Conservation (phyloP, 345 rosid species). For the Ailanthus altissimus region DNA sequence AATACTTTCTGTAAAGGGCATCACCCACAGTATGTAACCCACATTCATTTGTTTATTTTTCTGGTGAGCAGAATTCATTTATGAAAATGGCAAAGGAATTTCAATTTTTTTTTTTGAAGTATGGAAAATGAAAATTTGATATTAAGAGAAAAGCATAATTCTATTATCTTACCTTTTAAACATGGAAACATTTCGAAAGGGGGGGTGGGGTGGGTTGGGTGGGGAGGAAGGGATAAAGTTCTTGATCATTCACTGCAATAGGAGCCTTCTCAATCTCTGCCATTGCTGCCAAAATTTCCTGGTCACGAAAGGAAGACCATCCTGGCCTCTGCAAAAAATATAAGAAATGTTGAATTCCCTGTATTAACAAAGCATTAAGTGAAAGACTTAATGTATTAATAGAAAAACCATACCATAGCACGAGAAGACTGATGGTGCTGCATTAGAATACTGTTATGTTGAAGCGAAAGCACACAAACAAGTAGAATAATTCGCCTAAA, state of each 20-base stretch:
- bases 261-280: constrained; percentile 68
- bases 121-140: not conserved
- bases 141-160: constrained; percentile 12
- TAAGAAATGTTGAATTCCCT: constrained; percentile 12
- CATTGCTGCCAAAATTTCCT: constrained; percentile 65
- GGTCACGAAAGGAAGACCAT: constrained; percentile 71
- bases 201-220: too few species aligned
- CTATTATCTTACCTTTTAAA: constrained; percentile 61
- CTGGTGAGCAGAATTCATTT: not conserved
- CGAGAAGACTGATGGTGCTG: constrained; percentile 65
- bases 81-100: not conserved
- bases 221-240: constrained; percentile 84
- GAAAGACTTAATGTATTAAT: not conserved
- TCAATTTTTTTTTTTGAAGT: too few species aligned
- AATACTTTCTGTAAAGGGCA: constrained; percentile 7
- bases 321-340: constrained; percentile 68
- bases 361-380: constrained; percentile 11
- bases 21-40: not conserved
- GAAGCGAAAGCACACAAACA: too few species aligned
- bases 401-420: constrained; percentile 52
- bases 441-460: constrained; percentile 37
- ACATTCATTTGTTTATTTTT: not conserved
- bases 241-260: constrained; percentile 34
- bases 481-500: too few species aligned
- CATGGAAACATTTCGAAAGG: constrained; percentile 79